These are phyloP conservation scores for Stenocarpella maydis DNA, from an alignment of 2,329 filamentous ascomycete species.

Conservation along the genomic window DNA sequence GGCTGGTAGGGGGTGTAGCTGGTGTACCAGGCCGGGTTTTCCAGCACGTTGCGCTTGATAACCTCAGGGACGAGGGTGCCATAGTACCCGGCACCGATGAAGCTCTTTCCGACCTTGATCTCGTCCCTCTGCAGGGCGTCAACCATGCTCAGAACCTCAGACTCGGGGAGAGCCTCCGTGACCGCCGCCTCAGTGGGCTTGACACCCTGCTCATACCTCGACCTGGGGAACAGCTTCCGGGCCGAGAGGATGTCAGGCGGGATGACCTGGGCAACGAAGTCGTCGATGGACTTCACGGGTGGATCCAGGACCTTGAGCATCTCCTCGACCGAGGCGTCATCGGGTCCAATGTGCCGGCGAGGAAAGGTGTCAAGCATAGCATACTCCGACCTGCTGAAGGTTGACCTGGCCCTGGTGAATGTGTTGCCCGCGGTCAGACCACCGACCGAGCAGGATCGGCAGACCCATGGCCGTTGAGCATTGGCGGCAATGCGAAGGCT, in stretches of 20 bases:
- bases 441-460: slow-evolving; percentile 30
- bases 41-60: slow-evolving; percentile 90
- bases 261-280: slow-evolving; percentile 85
- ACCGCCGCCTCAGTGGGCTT: slow-evolving; percentile 47
- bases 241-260: slow-evolving; percentile 79
- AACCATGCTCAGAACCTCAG: slow-evolving; percentile 59
- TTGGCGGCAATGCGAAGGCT: slow-evolving; percentile 33
- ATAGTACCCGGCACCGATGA: slow-evolving; percentile 90
- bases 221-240: slow-evolving; percentile 66
- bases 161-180: slow-evolving; percentile 63
- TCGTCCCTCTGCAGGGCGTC: slow-evolving; percentile 43
- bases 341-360: slow-evolving; percentile 87
- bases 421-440: slow-evolving; percentile 23
- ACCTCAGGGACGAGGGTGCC: slow-evolving; percentile 86
- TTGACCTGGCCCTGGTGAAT: slow-evolving; percentile 38
- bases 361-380: slow-evolving; percentile 70
- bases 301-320: slow-evolving; percentile 86
- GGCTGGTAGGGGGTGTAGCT: slow-evolving; percentile 98
- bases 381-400: slow-evolving; percentile 36
- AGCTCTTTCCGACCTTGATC: slow-evolving; percentile 63
- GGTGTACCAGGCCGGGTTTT: slow-evolving; percentile 96
- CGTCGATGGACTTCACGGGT: slow-evolving; percentile 75
- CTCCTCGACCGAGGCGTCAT: slow-evolving; percentile 70
- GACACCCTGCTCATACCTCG: slow-evolving; percentile 47
- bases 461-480: slow-evolving; percentile 35